Evolutionary conservation across 495 filamentous ascomycete species (phyloP).

Genomic region (Trichoderma erinaceum): DNA sequence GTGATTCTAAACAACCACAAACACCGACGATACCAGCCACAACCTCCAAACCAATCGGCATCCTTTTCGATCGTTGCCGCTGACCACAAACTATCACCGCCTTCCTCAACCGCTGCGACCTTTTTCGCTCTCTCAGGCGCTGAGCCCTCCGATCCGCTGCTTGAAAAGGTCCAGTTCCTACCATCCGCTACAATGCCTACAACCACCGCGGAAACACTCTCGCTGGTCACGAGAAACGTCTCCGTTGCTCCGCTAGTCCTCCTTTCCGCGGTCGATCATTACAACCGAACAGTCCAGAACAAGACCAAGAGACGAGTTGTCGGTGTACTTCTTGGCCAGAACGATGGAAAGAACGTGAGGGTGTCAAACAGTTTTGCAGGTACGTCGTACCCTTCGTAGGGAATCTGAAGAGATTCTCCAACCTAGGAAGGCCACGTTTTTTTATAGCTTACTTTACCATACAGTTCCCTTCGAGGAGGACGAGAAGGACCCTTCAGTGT

Average conservation of each 20-base stretch:
- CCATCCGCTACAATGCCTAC: constrained; percentile 65
- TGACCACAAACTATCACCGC: neutral
- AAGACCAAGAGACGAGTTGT: constrained; percentile 87
- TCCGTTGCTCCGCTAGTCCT: constrained; percentile 97
- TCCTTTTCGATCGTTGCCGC: neutral
- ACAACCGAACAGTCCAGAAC: constrained; percentile 79
- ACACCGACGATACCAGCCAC: neutral
- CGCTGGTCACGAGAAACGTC: constrained; percentile 84
- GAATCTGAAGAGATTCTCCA: neutral
- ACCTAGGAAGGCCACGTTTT: neutral
- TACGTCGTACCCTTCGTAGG: constrained; percentile 35
- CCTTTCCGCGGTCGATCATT: constrained; percentile 97
- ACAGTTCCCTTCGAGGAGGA: constrained; percentile 98
- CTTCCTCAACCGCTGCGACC: neutral
- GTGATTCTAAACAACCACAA: neutral
- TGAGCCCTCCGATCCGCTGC: neutral
- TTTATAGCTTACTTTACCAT: constrained; percentile 17
- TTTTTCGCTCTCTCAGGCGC: neutral
- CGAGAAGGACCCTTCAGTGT: constrained; percentile 95
- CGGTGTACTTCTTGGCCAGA: constrained; percentile 90
- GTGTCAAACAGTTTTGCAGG: constrained; percentile 99
- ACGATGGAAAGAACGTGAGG: constrained; percentile 86
- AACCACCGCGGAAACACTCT: constrained; percentile 91
- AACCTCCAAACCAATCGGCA: constrained; percentile 3
- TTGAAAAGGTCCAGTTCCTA: neutral